Base-by-base conservation (phyloP, 2,329 filamentous ascomycete species). In the Chalara sp. region DNA sequence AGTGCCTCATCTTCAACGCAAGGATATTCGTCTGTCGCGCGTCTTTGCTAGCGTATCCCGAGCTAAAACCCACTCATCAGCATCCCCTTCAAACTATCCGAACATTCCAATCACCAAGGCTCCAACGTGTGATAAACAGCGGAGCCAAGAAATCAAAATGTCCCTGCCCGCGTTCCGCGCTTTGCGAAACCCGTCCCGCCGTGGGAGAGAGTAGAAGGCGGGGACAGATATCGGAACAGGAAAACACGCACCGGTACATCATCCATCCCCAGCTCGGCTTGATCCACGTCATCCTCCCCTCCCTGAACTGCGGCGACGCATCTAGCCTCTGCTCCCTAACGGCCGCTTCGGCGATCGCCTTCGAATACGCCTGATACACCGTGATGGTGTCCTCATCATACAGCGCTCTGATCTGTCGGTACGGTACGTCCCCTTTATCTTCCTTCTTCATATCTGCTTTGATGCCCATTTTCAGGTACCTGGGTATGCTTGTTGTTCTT, bases 241-340 rank as follows among this genome's bases (percentile, higher is more conserved):
- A 37, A n/a, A 7, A n/a, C 7, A 37, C 35, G 35, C 35, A 37
- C 35, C 35, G n/a, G 37, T 44, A 54, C 65, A 82, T 75, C 74
- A 83, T 80, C 81, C 81, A 84, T 44, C 70, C 68, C 74, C 79
- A 84, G 52, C 73, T 78, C 0, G 80, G 80, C 59, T 84, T 84
- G 56, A 84, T 75, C 81, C 81, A 84, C 4, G 80, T 84, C 79
- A 82, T 83, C 47, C 80, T 74, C 1, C 65, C 65, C n/a, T 68
- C 67, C 11, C 65, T 69, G 66, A 83, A 84, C 6, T 70, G 65
- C 2, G 76, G 68, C 1, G 76, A 79, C 0, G 77, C 74, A 45
- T 73, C 65, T 40, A 84, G 73, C 6, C 67, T 73, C 58, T 83
- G 79, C 2, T 66, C 50, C 3, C 65, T 48, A 6, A 83, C 69